A percentile compares a stretch with the other conserved stretches of the same genome.
Conservation (phyloP, 331 rosid species). For the Rhamnella rubrinervis region DNA sequence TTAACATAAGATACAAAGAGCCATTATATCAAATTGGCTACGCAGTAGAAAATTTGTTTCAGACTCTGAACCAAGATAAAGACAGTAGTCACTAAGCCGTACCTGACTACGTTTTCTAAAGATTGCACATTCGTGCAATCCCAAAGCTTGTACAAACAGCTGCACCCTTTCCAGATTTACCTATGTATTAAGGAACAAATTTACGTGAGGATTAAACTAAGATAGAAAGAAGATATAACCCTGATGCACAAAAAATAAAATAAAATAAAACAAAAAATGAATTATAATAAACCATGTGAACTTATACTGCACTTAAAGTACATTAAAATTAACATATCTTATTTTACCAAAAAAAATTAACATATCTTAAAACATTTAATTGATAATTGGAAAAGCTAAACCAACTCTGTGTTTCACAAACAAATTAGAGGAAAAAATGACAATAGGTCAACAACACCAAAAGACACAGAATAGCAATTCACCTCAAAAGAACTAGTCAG, state of each 20-base stretch:
- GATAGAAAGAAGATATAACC: background rate
- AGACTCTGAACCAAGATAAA: background rate
- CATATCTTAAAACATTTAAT: no score
- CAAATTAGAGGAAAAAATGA: background rate
- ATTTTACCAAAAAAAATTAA: no score
- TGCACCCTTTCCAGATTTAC: constrained; percentile 24
- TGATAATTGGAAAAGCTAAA: background rate
- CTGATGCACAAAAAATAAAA: background rate
- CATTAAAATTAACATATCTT: background rate
- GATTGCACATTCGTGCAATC: constrained; percentile 21
- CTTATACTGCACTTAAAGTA: background rate
- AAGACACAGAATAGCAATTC: background rate
- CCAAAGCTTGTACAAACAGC: constrained; percentile 14
- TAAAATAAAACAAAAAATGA: background rate
- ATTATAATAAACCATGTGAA: background rate
- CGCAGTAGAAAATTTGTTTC: background rate
- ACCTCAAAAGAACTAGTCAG: constrained; percentile 26
- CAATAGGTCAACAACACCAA: background rate
- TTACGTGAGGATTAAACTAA: background rate
- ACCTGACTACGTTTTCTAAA: constrained; percentile 23
- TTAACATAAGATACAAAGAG: background rate
- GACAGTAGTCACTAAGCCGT: background rate
- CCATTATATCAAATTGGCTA: background rate
- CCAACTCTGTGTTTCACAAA: background rate
- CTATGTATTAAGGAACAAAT: constrained; percentile 4